phyloP scores from a whole-genome alignment of 805 yeast genomes.

The Teunomyces tritomae region DNA sequence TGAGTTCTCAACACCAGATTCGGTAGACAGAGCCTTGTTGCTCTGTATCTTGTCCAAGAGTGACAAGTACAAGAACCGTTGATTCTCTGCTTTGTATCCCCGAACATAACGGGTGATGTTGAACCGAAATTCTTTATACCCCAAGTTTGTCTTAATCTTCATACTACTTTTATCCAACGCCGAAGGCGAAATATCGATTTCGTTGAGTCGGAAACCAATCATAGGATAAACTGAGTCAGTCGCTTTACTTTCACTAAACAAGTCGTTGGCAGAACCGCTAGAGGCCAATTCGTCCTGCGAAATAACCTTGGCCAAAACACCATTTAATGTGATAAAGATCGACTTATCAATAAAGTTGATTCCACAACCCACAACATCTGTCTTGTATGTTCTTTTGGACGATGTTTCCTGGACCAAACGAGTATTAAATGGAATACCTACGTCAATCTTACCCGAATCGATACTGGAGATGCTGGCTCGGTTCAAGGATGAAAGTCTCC shows the following conservation, averaged over 20 bases:
- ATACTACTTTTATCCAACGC: slow-evolving; percentile 13
- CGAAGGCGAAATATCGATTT: slow-evolving; percentile 10
- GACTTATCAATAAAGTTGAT: slow-evolving; percentile 62
- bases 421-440: slow-evolving; percentile 36
- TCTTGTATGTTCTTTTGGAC: slow-evolving; percentile 38
- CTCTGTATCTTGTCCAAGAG: slow-evolving; percentile 19
- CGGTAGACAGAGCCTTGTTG: slow-evolving; percentile 6
- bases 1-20: slow-evolving; percentile 7
- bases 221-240: slow-evolving; percentile 30
- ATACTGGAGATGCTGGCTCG: slow-evolving; percentile 24
- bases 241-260: slow-evolving; percentile 16
- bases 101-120: slow-evolving; percentile 57
- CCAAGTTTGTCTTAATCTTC: slow-evolving; percentile 52
- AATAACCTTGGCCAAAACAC: slow-evolving; percentile 42
- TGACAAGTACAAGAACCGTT: slow-evolving; percentile 17
- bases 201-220: slow-evolving; percentile 31
- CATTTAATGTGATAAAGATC: slow-evolving; percentile 80
- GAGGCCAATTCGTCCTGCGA: slow-evolving; percentile 24
- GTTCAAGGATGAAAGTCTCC: slow-evolving; percentile 33
- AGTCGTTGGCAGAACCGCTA: slow-evolving; percentile 11
- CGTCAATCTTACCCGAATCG: slow-evolving; percentile 33
- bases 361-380: slow-evolving; percentile 81
- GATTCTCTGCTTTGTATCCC: slow-evolving; percentile 34
- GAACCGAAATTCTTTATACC: slow-evolving; percentile 54
- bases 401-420: slow-evolving; percentile 22